A percentile compares a stretch with the other conserved stretches of the same genome.
phyloP scores from a whole-genome alignment of 257 asterid genomes.

The Plantago major region DNA sequence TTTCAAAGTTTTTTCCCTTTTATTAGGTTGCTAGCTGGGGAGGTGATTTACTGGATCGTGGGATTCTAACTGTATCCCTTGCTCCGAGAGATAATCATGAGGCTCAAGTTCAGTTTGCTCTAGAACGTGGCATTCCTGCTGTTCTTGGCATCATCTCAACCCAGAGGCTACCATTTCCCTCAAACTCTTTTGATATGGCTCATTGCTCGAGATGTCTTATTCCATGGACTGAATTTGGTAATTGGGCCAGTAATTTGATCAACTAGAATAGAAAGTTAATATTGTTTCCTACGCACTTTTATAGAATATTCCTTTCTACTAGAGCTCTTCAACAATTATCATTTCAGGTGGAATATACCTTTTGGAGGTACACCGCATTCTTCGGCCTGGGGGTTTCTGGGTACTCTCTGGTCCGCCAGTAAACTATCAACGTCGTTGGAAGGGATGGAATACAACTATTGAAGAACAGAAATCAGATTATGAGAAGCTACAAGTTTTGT shows the following conservation, averaged over 20 bases:
- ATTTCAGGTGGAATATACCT: constrained; percentile 55
- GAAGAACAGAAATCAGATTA: constrained; percentile 41
- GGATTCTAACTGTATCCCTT: constrained; percentile 48
- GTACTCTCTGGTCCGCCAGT: constrained; percentile 62
- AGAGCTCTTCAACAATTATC: constrained; percentile 1
- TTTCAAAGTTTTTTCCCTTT: neutral
- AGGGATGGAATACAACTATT: constrained; percentile 57
- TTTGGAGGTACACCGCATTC: constrained; percentile 55
- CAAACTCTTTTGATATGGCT: constrained; percentile 55
- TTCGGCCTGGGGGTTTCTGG: constrained; percentile 61
- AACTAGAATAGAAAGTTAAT: too few relatives aligned
- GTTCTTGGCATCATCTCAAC: constrained; percentile 51
- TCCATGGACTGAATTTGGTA: constrained; percentile 56
- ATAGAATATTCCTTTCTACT: constrained; percentile 6
- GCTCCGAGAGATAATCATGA: constrained; percentile 65
- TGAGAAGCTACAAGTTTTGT: constrained; percentile 33
- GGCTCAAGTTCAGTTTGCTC: constrained; percentile 60
- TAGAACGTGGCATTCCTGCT: constrained; percentile 64
- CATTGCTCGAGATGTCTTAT: too few relatives aligned
- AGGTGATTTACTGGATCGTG: constrained; percentile 46
- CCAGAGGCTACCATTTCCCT: constrained; percentile 51
- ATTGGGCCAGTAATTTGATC: constrained; percentile 1
- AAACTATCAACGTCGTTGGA: constrained; percentile 41
- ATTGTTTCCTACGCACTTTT: too few relatives aligned
- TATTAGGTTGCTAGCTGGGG: constrained; percentile 61